Base-by-base conservation (phyloP, 345 rosid species). In the Citrus medica region DNA sequence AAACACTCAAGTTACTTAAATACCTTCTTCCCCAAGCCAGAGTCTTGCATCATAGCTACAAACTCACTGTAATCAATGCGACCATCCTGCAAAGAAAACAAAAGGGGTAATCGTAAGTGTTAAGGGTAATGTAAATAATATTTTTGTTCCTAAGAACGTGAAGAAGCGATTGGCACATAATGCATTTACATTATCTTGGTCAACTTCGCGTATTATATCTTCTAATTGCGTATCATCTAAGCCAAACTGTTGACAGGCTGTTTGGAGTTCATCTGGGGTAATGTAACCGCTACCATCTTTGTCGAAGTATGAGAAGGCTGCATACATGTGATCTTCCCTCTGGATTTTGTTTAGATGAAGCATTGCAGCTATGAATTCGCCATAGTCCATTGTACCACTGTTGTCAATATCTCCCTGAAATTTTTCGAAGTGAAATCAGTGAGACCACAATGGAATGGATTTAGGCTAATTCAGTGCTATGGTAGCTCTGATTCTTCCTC, bases 281-380 rank as follows among this genome's bases (percentile, higher is more conserved):
- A 95, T 95, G 86, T 87, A 93, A 22, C 99, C 98, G 75, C 99
- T 95, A 58, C 97, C 97, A 75, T 93, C 99, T 78, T 88, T 86
- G 84, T 95, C 99, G 30, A 95, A 95, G 79, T 92, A 95, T 60
- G 92, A 87, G 87, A 93, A 95, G 53, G 97, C 98, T 28, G 94
- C 89, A 55, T 76, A 91, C 80, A 93, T 78, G 82, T 95, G 94
- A 82, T 95, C 98, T 84, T 95, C 96, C 84, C 80, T 88, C 76
- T 90, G 90, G 76, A 93, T 85, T 83, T 95, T 93, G 87, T 93
- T 95, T 59, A 93, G 79, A 87, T 95, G 97, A 69, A 93, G 88
- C 98, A 93, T 93, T 38, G 99, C 99, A 33, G 99, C 96, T 75
- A 90, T 85, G 82, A 95, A 93, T 84, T 95, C 99, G 0, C 94